Conservation (phyloP, 768 basidiomycete species). For the Lentinula sp. region DNA sequence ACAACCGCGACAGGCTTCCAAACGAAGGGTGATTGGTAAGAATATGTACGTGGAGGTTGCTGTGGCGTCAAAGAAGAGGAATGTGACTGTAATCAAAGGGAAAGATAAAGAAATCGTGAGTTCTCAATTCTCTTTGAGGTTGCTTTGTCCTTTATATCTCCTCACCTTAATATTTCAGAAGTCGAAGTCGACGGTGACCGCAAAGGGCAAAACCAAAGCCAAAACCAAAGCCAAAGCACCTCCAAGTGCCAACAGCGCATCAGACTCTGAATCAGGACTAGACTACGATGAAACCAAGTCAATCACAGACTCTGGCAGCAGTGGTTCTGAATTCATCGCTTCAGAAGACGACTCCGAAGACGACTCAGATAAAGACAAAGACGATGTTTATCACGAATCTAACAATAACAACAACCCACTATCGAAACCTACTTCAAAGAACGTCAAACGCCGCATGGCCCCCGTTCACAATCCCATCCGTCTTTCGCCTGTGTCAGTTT, state of each 20-base stretch:
- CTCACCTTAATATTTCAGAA: not conserved
- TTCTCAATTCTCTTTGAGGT: not conserved
- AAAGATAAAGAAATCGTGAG: constrained; percentile 17
- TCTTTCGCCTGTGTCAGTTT: constrained; percentile 8
- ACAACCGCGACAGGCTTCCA: constrained; percentile 4
- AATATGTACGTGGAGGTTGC: constrained; percentile 14
- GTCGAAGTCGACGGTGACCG: constrained; percentile 12
- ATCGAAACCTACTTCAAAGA: too few species aligned
- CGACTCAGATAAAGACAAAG: not conserved
- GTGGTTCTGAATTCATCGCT: constrained; percentile 56
- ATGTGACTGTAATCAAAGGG: constrained; percentile 19
- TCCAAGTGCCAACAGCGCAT: constrained; percentile 23
- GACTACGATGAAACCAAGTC: constrained; percentile 32
- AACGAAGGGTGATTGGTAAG: constrained; percentile 7
- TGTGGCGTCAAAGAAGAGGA: not conserved
- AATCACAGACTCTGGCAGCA: constrained; percentile 48
- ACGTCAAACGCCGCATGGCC: too few species aligned
- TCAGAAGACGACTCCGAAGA: constrained; percentile 18
- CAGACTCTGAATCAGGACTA: constrained; percentile 27
- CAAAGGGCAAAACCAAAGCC: constrained; percentile 9
- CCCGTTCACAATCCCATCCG: not conserved
- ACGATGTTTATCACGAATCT: too few species aligned
- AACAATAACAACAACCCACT: too few species aligned
- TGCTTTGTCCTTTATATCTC: not conserved
- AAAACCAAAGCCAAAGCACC: constrained; percentile 16